Base-by-base conservation (phyloP, 805 yeast species). In the Phaffomyces antillensis region DNA sequence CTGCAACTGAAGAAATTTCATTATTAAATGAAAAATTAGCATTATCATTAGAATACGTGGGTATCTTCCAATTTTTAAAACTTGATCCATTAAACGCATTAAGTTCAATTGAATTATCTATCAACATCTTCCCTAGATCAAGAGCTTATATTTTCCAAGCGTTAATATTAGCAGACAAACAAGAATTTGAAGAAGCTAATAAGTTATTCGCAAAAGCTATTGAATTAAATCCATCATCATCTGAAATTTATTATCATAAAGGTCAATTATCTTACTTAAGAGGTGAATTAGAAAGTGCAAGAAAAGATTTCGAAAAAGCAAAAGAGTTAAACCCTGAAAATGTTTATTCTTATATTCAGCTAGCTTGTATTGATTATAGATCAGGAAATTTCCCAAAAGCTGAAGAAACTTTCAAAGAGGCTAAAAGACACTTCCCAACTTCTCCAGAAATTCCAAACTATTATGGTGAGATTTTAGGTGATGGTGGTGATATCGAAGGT, bases 381-480 rank as follows among this genome's bases (percentile, higher is more conserved):
- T 77, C 77, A 62, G 86, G 85, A 43, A 60, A 63, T 37, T 63
- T 71, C 43, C 73, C 69, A 33, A 77, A 73, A 42, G 80, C 91
- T 54, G 82, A 78, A 61, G 73, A 75, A 52, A 67, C 75, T 47
- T 88, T 88, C 67, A 73, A 76, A 49, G 81, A 75, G 49, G 88
- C 91, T 33, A 79, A 77, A 59, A 71, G 74, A 63, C 75, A 75
- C 63, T 87, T 87, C 77, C 90, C 96, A 55, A 77, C 90, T 23
- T 76, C 85, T 43, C 87, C 98, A 45, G 96, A 88, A 65, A 84
- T 89, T 56, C 95, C 93, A 70, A 90, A 88, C 72, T 93, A 89
- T 68, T 89, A 82, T 62, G 99, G 98, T 60, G 99, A 93, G 71
- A 83, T 91, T 41, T 74, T 91, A 58, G 81, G 86, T 51, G 97